phyloP scores from a whole-genome alignment of 208 protist genomes.

The Trypanosoma caninum region DNA sequence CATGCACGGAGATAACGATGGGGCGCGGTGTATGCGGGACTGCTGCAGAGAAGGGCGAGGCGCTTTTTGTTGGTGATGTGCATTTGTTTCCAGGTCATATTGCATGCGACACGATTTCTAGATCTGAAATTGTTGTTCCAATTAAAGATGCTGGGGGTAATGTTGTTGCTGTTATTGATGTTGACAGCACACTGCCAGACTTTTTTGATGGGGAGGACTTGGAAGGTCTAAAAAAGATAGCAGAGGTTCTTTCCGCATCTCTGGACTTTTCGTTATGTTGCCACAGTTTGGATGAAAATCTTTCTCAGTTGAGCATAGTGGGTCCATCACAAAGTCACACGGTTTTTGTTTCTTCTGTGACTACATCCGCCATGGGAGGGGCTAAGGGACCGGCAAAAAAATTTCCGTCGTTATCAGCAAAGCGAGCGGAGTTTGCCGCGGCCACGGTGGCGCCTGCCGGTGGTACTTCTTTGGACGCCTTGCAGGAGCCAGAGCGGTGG shows the following conservation, averaged over 20 bases:
- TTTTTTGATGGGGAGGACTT: conserved; percentile 75
- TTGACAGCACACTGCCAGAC: conserved; percentile 57
- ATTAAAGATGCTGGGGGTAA: conserved; percentile 53
- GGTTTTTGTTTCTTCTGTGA: no score
- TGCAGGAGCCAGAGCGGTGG: conserved; percentile 12
- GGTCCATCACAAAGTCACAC: no score
- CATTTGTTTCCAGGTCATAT: conserved; percentile 94
- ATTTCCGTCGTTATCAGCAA: conserved; percentile 15
- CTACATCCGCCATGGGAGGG: not conserved
- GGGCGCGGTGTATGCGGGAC: conserved; percentile 91
- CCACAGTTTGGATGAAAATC: no score
- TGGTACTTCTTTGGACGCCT: not conserved
- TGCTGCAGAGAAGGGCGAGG: conserved; percentile 41
- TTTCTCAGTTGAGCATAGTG: no score
- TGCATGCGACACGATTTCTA: conserved; percentile 86
- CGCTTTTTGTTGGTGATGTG: conserved; percentile 79
- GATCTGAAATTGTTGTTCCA: conserved; percentile 92
- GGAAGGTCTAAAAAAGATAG: conserved; percentile 50
- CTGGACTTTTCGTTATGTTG: conserved; percentile 66
- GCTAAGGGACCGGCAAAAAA: not conserved
- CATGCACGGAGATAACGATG: conserved; percentile 83
- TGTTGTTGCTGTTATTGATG: conserved; percentile 79
- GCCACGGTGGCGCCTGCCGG: not conserved
- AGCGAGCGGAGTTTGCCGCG: conserved; percentile 9
- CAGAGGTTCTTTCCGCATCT: conserved; percentile 45